Evolutionary conservation across 495 filamentous ascomycete species (phyloP).

Genomic region (Neurospora sp.): DNA sequence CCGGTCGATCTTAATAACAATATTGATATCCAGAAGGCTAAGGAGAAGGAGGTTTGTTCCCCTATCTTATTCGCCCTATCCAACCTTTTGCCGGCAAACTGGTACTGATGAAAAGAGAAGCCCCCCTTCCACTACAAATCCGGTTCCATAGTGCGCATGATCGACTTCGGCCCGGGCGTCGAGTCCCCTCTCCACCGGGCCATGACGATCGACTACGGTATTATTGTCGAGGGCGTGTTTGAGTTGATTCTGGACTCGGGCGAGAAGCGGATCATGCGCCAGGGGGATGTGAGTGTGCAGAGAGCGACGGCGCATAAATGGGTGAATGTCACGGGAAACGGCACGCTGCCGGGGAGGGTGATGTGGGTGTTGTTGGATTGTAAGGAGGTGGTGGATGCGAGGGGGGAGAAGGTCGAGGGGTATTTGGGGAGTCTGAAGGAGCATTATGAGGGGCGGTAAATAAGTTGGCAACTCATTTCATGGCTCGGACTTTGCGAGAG

Average conservation of each 20-base stretch:
- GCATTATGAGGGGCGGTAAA: neutral
- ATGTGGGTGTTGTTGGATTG: neutral
- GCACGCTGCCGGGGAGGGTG: neutral
- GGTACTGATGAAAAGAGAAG: neutral
- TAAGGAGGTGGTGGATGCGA: neutral
- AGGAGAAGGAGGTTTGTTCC: neutral
- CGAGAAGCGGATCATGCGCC: slow-evolving; percentile 38
- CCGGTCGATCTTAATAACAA: neutral
- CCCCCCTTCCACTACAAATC: neutral
- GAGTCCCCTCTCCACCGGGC: slow-evolving; percentile 49
- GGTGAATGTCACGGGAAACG: slow-evolving; percentile 31
- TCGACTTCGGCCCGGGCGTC: slow-evolving; percentile 35
- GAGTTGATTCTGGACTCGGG: slow-evolving; percentile 45
- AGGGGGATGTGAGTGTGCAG: slow-evolving; percentile 47
- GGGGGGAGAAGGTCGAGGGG: neutral
- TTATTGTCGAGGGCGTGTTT: slow-evolving; percentile 53
- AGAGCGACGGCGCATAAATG: slow-evolving; percentile 51
- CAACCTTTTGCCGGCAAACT: neutral
- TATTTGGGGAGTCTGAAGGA: neutral
- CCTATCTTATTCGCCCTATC: neutral
- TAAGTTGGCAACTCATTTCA: too few relatives aligned
- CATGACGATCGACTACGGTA: slow-evolving; percentile 51
- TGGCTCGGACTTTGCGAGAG: neutral
- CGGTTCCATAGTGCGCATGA: slow-evolving; percentile 4
- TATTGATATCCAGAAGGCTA: neutral